Evolutionary conservation across 2,329 filamentous ascomycete genomes (phyloP).

Genomic region (Ophidiomyces ophidiicola): DNA sequence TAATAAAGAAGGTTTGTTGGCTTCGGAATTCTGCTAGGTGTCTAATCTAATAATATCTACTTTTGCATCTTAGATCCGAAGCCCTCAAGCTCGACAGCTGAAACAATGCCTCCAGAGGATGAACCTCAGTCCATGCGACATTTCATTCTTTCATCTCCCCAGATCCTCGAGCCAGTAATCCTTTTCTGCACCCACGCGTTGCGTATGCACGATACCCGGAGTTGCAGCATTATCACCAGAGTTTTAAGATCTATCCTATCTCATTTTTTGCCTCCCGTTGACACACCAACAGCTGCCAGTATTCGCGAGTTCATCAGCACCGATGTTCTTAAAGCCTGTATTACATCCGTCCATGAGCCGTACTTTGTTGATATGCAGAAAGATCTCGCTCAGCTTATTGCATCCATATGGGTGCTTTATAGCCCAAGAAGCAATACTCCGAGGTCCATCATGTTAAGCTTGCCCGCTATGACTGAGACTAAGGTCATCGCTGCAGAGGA

Average conservation of each 20-base stretch:
- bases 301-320: slow-evolving; percentile 83
- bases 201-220: slow-evolving; percentile 77
- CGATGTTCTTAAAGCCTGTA: slow-evolving; percentile 78
- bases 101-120: too few relatives aligned
- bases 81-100: too few relatives aligned
- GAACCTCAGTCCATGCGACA: slow-evolving; percentile 56
- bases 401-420: slow-evolving; percentile 70
- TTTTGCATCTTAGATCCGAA: too few relatives aligned
- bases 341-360: slow-evolving; percentile 81
- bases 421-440: slow-evolving; percentile 57
- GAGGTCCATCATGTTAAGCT: slow-evolving; percentile 58
- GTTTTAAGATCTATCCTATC: slow-evolving; percentile 77
- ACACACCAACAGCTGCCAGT: slow-evolving; percentile 44
- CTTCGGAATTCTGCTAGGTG: slow-evolving; percentile 5
- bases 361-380: slow-evolving; percentile 96
- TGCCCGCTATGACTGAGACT: slow-evolving; percentile 61
- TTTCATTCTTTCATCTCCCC: slow-evolving; percentile 67
- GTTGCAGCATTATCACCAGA: slow-evolving; percentile 71
- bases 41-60: neutral
- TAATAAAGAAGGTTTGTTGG: slow-evolving; percentile 44
- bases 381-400: slow-evolving; percentile 78
- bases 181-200: slow-evolving; percentile 86
- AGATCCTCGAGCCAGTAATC: slow-evolving; percentile 75
- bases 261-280: slow-evolving; percentile 50
- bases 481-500: slow-evolving; percentile 55